Base-by-base conservation (phyloP, 2,329 filamentous ascomycete genomes). In the Cercospora sesami region DNA sequence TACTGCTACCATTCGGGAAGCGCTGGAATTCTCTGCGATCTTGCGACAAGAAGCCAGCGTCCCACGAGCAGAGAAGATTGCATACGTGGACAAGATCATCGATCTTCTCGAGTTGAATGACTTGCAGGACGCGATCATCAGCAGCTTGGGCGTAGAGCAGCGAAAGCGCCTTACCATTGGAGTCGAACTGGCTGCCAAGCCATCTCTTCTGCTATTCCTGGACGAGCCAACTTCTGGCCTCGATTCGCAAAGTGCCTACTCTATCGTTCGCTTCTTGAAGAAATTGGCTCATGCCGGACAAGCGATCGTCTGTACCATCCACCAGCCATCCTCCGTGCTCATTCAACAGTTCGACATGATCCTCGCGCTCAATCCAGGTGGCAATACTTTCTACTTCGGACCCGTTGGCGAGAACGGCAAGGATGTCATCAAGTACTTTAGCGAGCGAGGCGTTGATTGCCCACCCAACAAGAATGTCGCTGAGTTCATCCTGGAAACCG, bases 311-410 rank as follows among this genome's bases (percentile, higher is more conserved):
- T 91, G 90, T 78, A 92, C 90, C 0, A 91, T 92, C 64, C 90
- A 92, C 74, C 90, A 92, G 74, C 90, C 90, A 4, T 90, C 87
- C 2, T 89, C 87, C 1, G 84, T 90, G 68, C 81, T 92, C 2
- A 88, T 91, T 66, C 85, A 91, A 74, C 85, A 91, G 74, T 92
- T 92, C 78, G 90, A 92, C 76, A 90, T 90, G 85, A 87, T 92
- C 18, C 83, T 92, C 1, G 87, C 88, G 1, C 82, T 92, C 33
- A 90, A 90, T 73, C 88, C 85, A 0, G 89, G 88, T 16, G 89
- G 89, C 21, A 90, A 90, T 75, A 89, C 87, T 0, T 90, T 91
- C 78, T 93, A 92, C 78, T 92, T 92, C 67, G 90, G 90, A 0
- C 86, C 88, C 0, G 86, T 92, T 12, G 90, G 90, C 64, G 83